Evolutionary conservation across 306 rosid genomes (phyloP), one percentile per base, ranked within the genome.

Genomic region (Rosa chinensis): DNA sequence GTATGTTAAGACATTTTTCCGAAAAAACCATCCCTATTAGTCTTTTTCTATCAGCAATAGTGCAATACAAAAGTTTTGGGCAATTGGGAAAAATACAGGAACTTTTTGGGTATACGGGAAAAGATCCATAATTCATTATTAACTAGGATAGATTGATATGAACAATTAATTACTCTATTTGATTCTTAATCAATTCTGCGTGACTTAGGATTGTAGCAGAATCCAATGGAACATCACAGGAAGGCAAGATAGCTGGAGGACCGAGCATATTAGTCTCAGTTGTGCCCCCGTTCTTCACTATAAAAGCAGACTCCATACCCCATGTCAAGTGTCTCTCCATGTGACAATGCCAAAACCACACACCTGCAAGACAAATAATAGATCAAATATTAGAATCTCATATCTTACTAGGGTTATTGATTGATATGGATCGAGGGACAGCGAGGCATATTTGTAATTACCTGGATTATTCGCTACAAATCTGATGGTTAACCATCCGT

Each of bases 341-440:
- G 43, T 75, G 78, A 42, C 78, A 75, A 43, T 75, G 78, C 78
- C 78, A 75, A 75, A 56, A 75, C 78, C 78, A 75, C 23, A 75
- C 78, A 58, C 78, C 78, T 75, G 9, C 42, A 23, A 0, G 1
- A 73, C 4, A 18, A 17, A 68, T 13, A 13, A 18, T n/a, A 8
- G 32, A 58, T 58, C 64, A 58, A n/a, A 7, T 20, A n/a, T 21
- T 8, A 58, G 28, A 58, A 58, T n/a, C 9, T 58, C 64, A 6
- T 3, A n/a, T 58, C 63, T n/a, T 56, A 8, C 0, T 16, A 16
- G 21, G 23, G 0, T 2, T 7, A 20, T n/a, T 20, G 1, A 1
- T 8, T 4, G 8, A 1, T 10, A 4, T 21, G 0, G 16, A 25
- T 25, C 28, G 28, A 55, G 61, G 6, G 25, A 53, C 3, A 32